These are phyloP conservation scores for Vitis hybrid DNA, from an alignment of 177 flowering plant genomes.

Conservation along the genomic window DNA sequence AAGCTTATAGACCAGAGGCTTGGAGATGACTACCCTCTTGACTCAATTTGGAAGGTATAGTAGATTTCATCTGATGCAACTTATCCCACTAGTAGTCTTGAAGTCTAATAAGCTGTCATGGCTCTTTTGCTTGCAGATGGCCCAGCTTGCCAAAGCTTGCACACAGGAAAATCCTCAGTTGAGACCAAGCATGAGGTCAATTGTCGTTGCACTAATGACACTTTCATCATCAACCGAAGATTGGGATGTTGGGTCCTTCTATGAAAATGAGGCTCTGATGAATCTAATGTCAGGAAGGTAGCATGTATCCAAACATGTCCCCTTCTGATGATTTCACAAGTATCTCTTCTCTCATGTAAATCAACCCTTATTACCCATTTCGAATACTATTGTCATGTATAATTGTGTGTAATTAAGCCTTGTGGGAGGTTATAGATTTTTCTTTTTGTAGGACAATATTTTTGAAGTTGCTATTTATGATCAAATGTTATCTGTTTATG, in stretches of 20 bases:
- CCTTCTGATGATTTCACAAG: no score
- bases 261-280: conserved; percentile 35
- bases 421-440: no score
- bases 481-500: no score
- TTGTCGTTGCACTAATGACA: conserved; percentile 54
- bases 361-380: no score
- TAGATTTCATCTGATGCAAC: no score
- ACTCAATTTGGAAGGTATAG: conserved; percentile 40
- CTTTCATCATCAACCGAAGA: conserved; percentile 48
- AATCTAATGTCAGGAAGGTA: conserved; percentile 48
- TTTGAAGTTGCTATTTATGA: no score
- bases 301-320: neutral
- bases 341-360: no score
- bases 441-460: no score
- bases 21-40: conserved; percentile 40
- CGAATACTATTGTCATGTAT: no score
- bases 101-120: neutral
- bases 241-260: conserved; percentile 43
- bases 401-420: no score
- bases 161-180: conserved; percentile 50
- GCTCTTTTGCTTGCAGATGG: conserved; percentile 33
- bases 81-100: neutral
- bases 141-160: conserved; percentile 52
- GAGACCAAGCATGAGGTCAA: conserved; percentile 56
- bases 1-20: conserved; percentile 43